Percentiles rank a stretch among this genome's conserved stretches.
Conservation (phyloP, 2,329 filamentous ascomycete genomes). For the Botrytis deweyae region DNA sequence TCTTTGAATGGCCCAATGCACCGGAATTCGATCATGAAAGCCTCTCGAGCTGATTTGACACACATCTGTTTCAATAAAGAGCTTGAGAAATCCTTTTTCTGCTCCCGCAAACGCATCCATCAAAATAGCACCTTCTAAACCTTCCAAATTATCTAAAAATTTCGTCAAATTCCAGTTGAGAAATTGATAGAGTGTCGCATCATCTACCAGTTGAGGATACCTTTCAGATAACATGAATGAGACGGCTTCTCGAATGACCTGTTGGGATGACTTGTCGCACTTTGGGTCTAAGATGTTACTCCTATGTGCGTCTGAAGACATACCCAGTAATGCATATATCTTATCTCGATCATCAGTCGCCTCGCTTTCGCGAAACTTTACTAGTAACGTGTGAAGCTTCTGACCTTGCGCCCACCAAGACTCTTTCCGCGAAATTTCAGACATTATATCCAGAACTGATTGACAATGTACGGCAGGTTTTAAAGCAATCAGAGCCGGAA, state of each 20-base stretch:
- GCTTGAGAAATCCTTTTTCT: background rate
- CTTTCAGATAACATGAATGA: slow-evolving; percentile 8
- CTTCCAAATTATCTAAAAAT: slow-evolving; percentile 6
- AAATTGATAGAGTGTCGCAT: background rate
- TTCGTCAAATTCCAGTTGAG: background rate
- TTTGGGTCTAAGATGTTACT: background rate
- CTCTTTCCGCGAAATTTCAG: slow-evolving; percentile 14
- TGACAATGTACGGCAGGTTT: slow-evolving; percentile 4
- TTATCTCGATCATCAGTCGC: slow-evolving; percentile 24
- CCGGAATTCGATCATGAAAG: slow-evolving; percentile 6
- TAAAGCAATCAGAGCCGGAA: background rate
- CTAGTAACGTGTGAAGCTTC: slow-evolving; percentile 19
- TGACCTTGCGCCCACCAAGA: slow-evolving; percentile 21
- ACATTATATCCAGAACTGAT: slow-evolving; percentile 26
- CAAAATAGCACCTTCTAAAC: background rate
- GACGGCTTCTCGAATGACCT: background rate
- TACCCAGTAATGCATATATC: slow-evolving; percentile 23
- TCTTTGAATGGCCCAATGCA: slow-evolving; percentile 1
- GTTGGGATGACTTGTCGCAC: background rate
- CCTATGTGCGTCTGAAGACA: background rate
- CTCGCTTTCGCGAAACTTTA: slow-evolving; percentile 24
- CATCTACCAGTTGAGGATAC: background rate
- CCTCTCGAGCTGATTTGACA: slow-evolving; percentile 23
- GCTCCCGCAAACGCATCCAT: background rate
- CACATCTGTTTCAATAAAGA: slow-evolving; percentile 18